These are phyloP conservation scores for Pseudonitzschia pungens DNA, from an alignment of 108 stramenopile species.

Conservation along the genomic window DNA sequence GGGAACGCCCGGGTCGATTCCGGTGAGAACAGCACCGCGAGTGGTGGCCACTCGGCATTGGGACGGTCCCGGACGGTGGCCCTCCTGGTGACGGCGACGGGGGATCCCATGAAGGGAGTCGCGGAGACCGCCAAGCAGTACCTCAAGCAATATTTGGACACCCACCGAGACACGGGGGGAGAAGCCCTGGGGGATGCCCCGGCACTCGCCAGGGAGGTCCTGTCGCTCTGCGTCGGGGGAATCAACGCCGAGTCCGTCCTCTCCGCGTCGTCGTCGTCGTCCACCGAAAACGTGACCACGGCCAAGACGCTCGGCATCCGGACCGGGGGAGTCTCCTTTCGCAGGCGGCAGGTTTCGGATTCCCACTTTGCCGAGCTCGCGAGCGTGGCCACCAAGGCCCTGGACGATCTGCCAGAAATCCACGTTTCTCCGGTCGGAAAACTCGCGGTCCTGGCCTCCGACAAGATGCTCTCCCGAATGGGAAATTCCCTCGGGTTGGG, in stretches of 20 bases:
- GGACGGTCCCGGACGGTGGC: constrained; percentile 60
- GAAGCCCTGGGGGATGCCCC: constrained; percentile 52
- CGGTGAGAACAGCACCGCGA: neutral
- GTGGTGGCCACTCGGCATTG: neutral
- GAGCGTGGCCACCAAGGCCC: constrained; percentile 48
- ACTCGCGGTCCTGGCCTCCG: constrained; percentile 36
- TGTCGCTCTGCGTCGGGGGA: constrained; percentile 56
- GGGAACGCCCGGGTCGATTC: constrained; percentile 11
- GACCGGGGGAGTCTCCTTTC: constrained; percentile 36
- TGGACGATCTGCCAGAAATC: constrained; percentile 40
- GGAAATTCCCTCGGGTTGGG: constrained; percentile 27
- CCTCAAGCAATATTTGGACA: constrained; percentile 64
- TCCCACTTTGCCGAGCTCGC: constrained; percentile 40
- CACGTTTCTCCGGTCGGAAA: constrained; percentile 33
- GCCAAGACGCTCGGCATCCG: neutral
- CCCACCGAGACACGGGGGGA: constrained; percentile 38
- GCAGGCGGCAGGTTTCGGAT: constrained; percentile 52
- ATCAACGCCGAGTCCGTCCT: constrained; percentile 36
- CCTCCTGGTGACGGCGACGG: constrained; percentile 55
- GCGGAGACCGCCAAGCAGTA: constrained; percentile 54
- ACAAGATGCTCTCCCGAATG: constrained; percentile 28
- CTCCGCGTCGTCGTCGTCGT: neutral
- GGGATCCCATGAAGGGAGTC: constrained; percentile 62
- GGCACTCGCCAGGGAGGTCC: constrained; percentile 37
- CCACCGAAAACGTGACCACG: neutral